Base-by-base conservation (phyloP, 768 basidiomycete species). In the Pisolithus tinctorius region DNA sequence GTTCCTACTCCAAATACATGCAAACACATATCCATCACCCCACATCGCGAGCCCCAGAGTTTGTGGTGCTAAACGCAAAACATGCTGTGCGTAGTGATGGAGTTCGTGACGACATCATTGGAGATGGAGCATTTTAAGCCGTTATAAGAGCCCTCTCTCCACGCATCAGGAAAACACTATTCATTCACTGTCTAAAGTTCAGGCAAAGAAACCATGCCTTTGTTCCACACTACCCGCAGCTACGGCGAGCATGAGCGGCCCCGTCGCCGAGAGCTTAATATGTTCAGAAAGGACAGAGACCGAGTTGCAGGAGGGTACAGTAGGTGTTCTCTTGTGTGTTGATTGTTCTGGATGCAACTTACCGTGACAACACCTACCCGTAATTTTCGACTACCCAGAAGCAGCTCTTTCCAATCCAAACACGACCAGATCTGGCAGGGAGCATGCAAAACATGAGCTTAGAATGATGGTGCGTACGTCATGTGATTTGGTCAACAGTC, bases 331-430 rank as follows among this genome's bases (percentile, higher is more conserved):
- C 36, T 25, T 31, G 30, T 31, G 30, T 31, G 9, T 23, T 25
- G 20, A 13, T 2, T 20, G 20, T 43, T 42, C 41, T 17, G 25
- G 49, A 29, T 31, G 37, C 34, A 20, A 43, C 30, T 17, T 43
- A 45, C 41, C 13, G 40, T 46, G 6, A 42, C 27, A 23, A 20
- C 6, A 16, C 13, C 23, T 39, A 17, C 61, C 50, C 50, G 45
- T n/a, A 29, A 38, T 61, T 58, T 58, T 55, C 41, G 6, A 23
- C 20, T 36, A 36, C 44, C 20, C 57, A 77, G 74, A 73, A 64
- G 73, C 76, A 31, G 74, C 78, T 3, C 64, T 79, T 4, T 51
- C 73, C n/a, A 81, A 78, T 56, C 76, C 79, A 2, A 74, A 77
- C 4, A 26, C 43, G 9, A 75, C 74, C 4, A 68, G 59, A 9